Percentiles rank a stretch among this genome's conserved stretches.
Conservation (phyloP, 495 filamentous ascomycete genomes). For the Penicillium flavigenum region DNA sequence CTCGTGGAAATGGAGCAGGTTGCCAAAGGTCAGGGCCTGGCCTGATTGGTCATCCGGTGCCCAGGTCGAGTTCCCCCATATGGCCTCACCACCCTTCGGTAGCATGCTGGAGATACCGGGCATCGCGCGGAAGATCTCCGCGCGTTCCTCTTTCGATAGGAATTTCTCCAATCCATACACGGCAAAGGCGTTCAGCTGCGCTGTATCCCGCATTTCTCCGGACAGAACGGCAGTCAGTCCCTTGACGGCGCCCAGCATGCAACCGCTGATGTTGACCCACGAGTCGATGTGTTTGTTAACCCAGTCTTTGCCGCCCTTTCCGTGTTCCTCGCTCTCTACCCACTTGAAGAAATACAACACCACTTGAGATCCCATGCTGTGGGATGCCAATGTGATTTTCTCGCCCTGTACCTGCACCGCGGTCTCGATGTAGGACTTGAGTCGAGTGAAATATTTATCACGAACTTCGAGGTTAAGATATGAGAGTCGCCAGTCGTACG, state of each 20-base stretch:
- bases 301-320: constrained; percentile 81
- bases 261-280: constrained; percentile 98
- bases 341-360: constrained; percentile 97
- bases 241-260: constrained; percentile 95
- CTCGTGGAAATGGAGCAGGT: constrained; percentile 82
- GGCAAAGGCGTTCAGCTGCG: constrained; percentile 94
- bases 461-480: constrained; percentile 84
- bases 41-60: constrained; percentile 83
- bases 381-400: constrained; percentile 85
- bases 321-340: constrained; percentile 79
- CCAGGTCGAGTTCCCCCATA: constrained; percentile 89
- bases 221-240: constrained; percentile 87
- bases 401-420: constrained; percentile 64
- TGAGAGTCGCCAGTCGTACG: constrained; percentile 97
- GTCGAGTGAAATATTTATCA: constrained; percentile 87
- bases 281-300: constrained; percentile 86
- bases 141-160: constrained; percentile 81
- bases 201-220: constrained; percentile 97
- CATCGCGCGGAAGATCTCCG: constrained; percentile 95
- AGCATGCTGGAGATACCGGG: constrained; percentile 95
- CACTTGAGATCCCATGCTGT: constrained; percentile 97
- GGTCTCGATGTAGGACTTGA: constrained; percentile 88
- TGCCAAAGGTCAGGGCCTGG: constrained; percentile 71
- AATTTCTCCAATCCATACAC: constrained; percentile 98
- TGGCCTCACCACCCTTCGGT: constrained; percentile 88